phyloP scores from a whole-genome alignment of 2,329 filamentous ascomycete genomes.

The Xylariaceae sp. region DNA sequence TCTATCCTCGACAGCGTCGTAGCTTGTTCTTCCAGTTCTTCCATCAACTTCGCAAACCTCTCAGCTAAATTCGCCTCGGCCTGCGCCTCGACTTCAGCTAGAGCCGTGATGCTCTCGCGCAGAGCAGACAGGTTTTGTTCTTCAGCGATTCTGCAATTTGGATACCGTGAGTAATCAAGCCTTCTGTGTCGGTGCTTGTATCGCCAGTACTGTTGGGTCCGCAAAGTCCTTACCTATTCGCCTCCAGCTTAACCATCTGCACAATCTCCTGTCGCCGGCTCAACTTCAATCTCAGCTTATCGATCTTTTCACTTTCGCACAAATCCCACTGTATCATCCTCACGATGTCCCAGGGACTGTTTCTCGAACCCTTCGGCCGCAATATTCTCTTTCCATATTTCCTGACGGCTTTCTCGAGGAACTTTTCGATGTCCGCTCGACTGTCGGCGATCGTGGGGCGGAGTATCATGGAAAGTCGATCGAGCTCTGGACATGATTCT shows the following conservation, averaged over 20 bases:
- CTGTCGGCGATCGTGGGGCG: background rate
- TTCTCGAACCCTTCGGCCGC: background rate
- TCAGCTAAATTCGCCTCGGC: background rate
- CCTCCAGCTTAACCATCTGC: background rate
- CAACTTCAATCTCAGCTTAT: background rate
- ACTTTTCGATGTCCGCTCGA: background rate
- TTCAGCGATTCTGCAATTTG: background rate
- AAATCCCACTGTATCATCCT: background rate
- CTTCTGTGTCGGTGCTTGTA: background rate
- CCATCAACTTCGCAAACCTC: background rate
- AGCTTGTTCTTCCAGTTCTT: background rate
- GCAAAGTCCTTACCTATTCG: background rate
- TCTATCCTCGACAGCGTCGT: background rate
- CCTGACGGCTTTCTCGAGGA: background rate
- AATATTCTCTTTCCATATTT: background rate
- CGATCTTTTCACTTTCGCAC: background rate
- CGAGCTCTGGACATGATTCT: background rate
- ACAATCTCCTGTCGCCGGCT: background rate
- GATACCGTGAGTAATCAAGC: background rate
- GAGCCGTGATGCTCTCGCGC: background rate
- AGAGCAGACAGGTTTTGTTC: background rate
- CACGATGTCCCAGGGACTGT: background rate
- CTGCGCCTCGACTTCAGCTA: background rate
- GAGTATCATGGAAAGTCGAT: background rate
- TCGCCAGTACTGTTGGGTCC: background rate